Evolutionary conservation across 495 filamentous ascomycete genomes (phyloP).

Genomic region (Daldinia childiae): DNA sequence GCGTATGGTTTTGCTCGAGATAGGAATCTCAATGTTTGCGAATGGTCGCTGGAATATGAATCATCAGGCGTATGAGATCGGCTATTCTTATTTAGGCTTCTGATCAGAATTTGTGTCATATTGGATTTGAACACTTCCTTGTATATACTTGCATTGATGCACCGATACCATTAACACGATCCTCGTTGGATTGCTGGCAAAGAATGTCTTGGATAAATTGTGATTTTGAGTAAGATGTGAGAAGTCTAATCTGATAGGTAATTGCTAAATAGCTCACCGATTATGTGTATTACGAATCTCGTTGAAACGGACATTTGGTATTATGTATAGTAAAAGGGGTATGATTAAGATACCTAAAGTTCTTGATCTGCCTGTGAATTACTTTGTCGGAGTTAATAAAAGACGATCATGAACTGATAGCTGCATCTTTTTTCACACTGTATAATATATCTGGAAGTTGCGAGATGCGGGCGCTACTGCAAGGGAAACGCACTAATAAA

Average conservation of each 20-base stretch:
- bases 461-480: conserved; percentile 15
- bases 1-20: not conserved
- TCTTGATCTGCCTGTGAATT: not conserved
- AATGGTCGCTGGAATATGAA: not conserved
- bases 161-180: conserved; percentile 8
- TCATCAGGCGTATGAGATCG: not conserved
- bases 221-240: not conserved
- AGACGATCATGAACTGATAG: not conserved
- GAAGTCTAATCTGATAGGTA: no score
- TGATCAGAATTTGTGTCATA: conserved; percentile 5
- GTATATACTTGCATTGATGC: conserved; percentile 27
- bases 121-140: not conserved
- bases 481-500: not conserved
- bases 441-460: not conserved
- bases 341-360: not conserved
- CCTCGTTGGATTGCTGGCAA: not conserved
- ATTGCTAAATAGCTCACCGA: no score
- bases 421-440: conserved; percentile 9
- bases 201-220: not conserved
- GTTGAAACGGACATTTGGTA: no score
- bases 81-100: conserved; percentile 1
- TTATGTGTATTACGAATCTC: no score
- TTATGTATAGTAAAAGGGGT: not conserved
- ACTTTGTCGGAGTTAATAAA: not conserved
- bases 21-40: not conserved